Base-by-base conservation (phyloP, 768 basidiomycete species). In the Scleroderma bovista region DNA sequence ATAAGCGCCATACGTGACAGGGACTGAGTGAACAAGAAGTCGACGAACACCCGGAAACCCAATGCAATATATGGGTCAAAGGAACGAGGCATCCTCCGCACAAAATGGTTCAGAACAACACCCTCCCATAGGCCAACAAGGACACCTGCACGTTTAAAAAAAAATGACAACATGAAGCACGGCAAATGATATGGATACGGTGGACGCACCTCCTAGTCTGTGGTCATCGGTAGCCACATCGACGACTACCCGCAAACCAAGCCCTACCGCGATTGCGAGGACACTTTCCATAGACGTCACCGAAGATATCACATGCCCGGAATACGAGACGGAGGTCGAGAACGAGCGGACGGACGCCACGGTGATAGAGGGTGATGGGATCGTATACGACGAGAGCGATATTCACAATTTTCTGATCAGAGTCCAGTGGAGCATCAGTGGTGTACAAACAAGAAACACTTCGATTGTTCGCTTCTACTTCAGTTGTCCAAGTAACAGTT, bases 51-150 rank as follows among this genome's bases (percentile, higher is more conserved):
- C n/a, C 88, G 74, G 45, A 87, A 77, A 32, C 69, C 81, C 51
- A 80, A 79, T 13, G 77, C 83, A 47, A 88, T 67, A 64, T 82
- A 86, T 8, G 86, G 86, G 64, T 88, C 86, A 49, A 74, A 71
- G 1, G 86, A 86, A 48, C 50, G 60, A 29, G 85, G 84, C 66
- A 75, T 75, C 61, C 84, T 84, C 52, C 76, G 76, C 54, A 86
- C 65, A 63, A 86, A 88, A 57, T 88, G 87, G 36, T 80, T 77
- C 48, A 87, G 72, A 33, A 88, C 79, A 22, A 85, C 76, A 43
- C 88, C 86, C 66, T 89, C 87, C 85, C 86, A 89, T 17, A 88
- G 70, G 8, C 87, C 88, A 47, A 90, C 72, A 50, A 89, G 74
- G 13, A 82, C 80, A 16, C 82, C 80, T 77, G 48, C 79, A 62